phyloP scores from a whole-genome alignment of 2,329 filamentous ascomycete genomes.

The Emergomyces pasteurianus region DNA sequence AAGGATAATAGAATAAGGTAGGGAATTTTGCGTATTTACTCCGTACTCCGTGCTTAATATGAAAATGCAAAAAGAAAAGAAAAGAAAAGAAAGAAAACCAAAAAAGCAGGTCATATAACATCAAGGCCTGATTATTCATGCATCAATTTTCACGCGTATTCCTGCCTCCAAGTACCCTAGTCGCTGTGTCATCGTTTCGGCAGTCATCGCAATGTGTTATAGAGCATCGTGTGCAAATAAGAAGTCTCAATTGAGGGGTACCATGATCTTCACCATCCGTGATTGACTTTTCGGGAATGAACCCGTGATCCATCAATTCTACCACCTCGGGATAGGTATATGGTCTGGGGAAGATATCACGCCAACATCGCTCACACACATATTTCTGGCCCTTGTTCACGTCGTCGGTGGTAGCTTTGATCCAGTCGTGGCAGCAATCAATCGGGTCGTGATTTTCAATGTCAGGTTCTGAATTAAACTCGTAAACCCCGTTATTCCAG shows the following conservation, averaged over 20 bases:
- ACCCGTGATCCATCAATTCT: slow-evolving; percentile 6
- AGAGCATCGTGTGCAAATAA: not conserved
- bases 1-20: not conserved
- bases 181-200: not conserved
- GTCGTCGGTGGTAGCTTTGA: not conserved
- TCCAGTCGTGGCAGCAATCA: slow-evolving; percentile 6
- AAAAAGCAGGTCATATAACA: not conserved
- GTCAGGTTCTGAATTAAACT: slow-evolving; percentile 20
- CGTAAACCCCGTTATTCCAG: slow-evolving; percentile 24
- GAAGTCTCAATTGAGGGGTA: not conserved
- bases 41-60: too few species aligned
- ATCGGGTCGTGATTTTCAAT: slow-evolving; percentile 5
- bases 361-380: slow-evolving; percentile 11
- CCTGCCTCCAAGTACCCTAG: not conserved
- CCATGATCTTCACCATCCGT: not conserved
- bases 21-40: not conserved
- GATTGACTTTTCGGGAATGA: not conserved
- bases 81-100: too few species aligned
- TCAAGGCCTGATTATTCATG: not conserved
- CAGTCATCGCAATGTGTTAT: slow-evolving; percentile 2
- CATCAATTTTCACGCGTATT: not conserved
- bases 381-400: not conserved
- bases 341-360: slow-evolving; percentile 1
- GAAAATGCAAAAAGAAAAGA: too few species aligned
- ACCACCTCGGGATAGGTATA: slow-evolving; percentile 2